Evolutionary conservation across 2,329 filamentous ascomycete genomes (phyloP), one percentile per base, ranked within the genome.

Genomic region (Talaromyces sp.): DNA sequence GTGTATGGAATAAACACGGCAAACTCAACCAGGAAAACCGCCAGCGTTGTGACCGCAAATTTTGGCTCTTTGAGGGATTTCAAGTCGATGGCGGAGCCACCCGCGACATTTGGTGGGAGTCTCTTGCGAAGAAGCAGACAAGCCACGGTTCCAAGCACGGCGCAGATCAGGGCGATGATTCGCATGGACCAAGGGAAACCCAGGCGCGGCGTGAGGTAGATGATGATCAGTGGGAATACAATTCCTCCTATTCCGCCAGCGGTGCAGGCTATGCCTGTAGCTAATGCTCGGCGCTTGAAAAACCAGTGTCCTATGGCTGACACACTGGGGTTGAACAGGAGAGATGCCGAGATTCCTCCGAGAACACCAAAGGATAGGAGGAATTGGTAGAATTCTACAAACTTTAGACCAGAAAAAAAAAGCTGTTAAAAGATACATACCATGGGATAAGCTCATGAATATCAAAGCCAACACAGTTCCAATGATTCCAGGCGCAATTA

Each of bases 271-370:
- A 76, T 63, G 4, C 73, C 73, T 0, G 71, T 76, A 24, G 73
- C 73, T 7, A 64, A 63, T 10, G 66, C 73, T 2, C 72, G 69
- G 14, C 69, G 68, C 7, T 62, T 29, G 19, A 70, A 64, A 55
- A 75, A 75, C 71, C 72, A 75, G 55, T 76, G 74, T 5, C 69
- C 69, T 19, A 75, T 66, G 8, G 63, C 64, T 8, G 71, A 63
- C 5, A 76, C 55, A 1, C 69, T 63, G 0, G 73, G 71, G 0
- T 70, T 75, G 35, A 74, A 72, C 8, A 75, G 64, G 0, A 66
- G 63, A 49, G 66, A 70, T 1, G 69, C 65, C 2, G 69, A 70
- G n/a, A 75, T 59, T 2, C 73, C 73, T 0, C 70, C 71, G 10
- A 76, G 66, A 1, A 75, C 66, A 8, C 71, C 68, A 55, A 76